Percentiles rank a stretch among this genome's conserved stretches.
These are phyloP conservation scores for Melanogaster broomeanus DNA, from an alignment of 768 basidiomycete genomes.

Conservation along the genomic window DNA sequence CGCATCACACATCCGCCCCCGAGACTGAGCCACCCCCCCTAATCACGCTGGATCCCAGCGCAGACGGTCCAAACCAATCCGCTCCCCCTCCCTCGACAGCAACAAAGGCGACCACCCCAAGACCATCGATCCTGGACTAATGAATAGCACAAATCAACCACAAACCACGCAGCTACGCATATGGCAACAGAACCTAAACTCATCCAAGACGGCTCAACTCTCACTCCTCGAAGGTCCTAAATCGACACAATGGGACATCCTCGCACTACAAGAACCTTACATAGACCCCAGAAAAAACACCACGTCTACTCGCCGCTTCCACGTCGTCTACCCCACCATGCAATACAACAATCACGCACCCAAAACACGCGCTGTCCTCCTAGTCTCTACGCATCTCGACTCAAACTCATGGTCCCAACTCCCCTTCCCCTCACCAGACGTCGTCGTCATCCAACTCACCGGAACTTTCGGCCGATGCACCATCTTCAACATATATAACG, in stretches of 20 bases:
- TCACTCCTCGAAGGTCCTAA: background rate
- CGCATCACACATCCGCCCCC: too few relatives aligned
- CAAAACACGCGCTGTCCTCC: background rate
- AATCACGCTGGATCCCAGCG: too few relatives aligned
- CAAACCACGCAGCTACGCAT: background rate
- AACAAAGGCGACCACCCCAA: too few relatives aligned
- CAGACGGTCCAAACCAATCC: too few relatives aligned
- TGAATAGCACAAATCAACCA: background rate
- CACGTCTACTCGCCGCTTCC: conserved; percentile 9
- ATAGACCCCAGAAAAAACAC: conserved; percentile 22
- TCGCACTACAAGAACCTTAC: conserved; percentile 42
- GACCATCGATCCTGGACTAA: background rate
- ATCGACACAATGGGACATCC: conserved; percentile 28
- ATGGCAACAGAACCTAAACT: conserved; percentile 13
- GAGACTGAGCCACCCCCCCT: too few relatives aligned
- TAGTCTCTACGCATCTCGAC: conserved; percentile 15
- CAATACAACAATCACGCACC: background rate
- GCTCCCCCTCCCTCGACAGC: too few relatives aligned
- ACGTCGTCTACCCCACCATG: conserved; percentile 17
- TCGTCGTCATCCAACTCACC: conserved; percentile 18
- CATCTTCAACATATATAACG: conserved; percentile 17
- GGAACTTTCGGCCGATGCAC: background rate
- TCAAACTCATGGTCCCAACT: conserved; percentile 28
- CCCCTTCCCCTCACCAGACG: conserved; percentile 15
- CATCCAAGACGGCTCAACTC: background rate